Evolutionary conservation across 2,329 filamentous ascomycete genomes (phyloP), one percentile per base, ranked within the genome.

Genomic region (Ascomycota sp.): DNA sequence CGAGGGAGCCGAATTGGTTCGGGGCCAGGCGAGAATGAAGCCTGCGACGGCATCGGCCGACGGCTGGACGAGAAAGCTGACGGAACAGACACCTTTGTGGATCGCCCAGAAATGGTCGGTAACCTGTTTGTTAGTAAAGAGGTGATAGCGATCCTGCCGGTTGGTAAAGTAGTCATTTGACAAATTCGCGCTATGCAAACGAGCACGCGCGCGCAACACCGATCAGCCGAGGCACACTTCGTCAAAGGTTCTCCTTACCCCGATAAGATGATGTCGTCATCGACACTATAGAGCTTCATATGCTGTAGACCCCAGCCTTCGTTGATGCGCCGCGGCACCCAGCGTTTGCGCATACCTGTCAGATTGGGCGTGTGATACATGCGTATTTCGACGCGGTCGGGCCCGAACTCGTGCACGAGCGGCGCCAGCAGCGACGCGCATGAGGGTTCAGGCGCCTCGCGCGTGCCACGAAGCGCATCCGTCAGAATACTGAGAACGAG

Each of bases 281-380:
- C 89, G 15, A 93, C 60, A 0, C 89, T 89, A 42, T 98, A 98
- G 1, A 98, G 61, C 62, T 98, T 98, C 86, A 98, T 98, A 47
- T 98, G 89, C 48, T 98, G 89, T 36, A 98, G 55, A 1, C 89
- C 89, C 89, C 89, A 98, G 12, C 89, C 89, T 55, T 98, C 89
- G 41, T 98, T 98, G 48, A 98, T 86, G 13, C 89, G 67, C 46
- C 71, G 80, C 0, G 89, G 89, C 2, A 95, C 69, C 39, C 79
- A 61, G 43, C 74, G 73, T 55, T 95, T 95, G 30, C 75, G 69
- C 33, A 91, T 42, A 0, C 89, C 89, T 3, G 80, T 92, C 38
- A 98, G 55, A 44, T 98, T 98, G 0, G 89, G 89, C 1, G 89
- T 98, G 52, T 98, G 89, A 47, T 91, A 98, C 83, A 98, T 91